Percentiles rank a stretch among this genome's conserved stretches.
These are phyloP conservation scores for Floccularia luteovirens DNA, from an alignment of 768 basidiomycete genomes.

Conservation along the genomic window DNA sequence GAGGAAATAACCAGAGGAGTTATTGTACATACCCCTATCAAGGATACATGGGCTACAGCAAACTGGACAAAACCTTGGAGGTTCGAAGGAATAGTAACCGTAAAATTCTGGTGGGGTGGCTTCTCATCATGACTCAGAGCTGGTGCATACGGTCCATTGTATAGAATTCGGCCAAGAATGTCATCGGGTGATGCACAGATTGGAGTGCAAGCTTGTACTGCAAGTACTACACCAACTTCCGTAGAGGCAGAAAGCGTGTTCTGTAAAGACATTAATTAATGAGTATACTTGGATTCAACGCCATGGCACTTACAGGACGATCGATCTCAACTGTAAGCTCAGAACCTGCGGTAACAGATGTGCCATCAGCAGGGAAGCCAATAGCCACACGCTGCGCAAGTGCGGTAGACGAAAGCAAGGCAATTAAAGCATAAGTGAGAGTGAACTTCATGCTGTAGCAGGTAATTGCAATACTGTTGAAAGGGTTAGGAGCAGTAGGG, in stretches of 20 bases:
- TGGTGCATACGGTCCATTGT: constrained; percentile 36
- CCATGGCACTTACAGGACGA: constrained; percentile 30
- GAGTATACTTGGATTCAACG: not conserved
- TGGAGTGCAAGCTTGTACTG: constrained; percentile 24
- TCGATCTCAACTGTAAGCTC: constrained; percentile 36
- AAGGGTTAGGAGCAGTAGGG: no score
- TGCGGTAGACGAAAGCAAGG: constrained; percentile 9
- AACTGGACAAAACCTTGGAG: constrained; percentile 21
- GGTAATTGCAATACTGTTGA: not conserved
- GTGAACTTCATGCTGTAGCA: not conserved
- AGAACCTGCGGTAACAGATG: constrained; percentile 25
- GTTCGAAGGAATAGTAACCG: constrained; percentile 27
- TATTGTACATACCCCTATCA: constrained; percentile 29
- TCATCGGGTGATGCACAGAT: constrained; percentile 15
- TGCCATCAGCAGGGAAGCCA: constrained; percentile 27
- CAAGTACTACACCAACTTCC: constrained; percentile 40
- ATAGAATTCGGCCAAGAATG: constrained; percentile 34
- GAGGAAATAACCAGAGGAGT: not conserved
- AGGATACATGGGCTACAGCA: constrained; percentile 25
- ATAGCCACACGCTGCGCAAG: constrained; percentile 35
- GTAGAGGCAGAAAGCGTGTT: constrained; percentile 25
- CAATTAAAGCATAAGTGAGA: not conserved
- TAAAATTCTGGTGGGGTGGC: constrained; percentile 38
- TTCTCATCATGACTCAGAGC: constrained; percentile 17
- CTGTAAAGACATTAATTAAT: constrained; percentile 12